Evolutionary conservation across 306 rosid species (phyloP), one percentile per base, ranked within the genome.

Genomic region (Neltuma alba): DNA sequence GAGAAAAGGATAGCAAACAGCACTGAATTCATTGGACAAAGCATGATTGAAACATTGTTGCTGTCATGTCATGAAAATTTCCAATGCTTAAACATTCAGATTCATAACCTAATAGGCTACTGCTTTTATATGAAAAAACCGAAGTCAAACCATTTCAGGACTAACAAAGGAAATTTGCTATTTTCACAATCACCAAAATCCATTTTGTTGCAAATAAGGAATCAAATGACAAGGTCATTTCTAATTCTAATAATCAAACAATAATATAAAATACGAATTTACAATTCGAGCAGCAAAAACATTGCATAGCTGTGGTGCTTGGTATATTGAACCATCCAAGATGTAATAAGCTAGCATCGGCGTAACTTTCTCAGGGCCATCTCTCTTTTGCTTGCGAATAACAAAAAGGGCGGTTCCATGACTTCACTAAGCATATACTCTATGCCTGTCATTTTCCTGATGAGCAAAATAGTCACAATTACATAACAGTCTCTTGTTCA

Each of bases 251-350:
- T 69, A 69, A 69, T 69, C n/a, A 69, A 69, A 41, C 10, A 41
- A 13, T 0, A 11, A 69, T 13, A 42, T 27, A 42, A 42, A 38
- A 12, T 9, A 76, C 0, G 80, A 70, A 55, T 92, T 77, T 75
- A 92, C 99, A 78, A 92, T 83, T 81, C 97, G 87, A 76, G 99
- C 89, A n/a, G 97, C 91, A 75, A 95, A 92, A 74, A 95, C 97
- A 90, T 83, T 95, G 87, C 89, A 85, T 5, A 95, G 95, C 45
- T 95, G 99, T 1, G 97, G 98, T 76, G 97, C 91, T 81, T 95
- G 99, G 84, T 95, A 92, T 33, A 95, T 91, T 1, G 98, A 92
- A 78, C 99, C 98, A 80, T 95, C 99, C 89, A 92, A 86, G 54
- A 91, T 66, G 69, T 92, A 91, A 75, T 95, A 92, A 7, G 97